Evolutionary conservation across 768 basidiomycete species (phyloP), one percentile per base, ranked within the genome.

Genomic region (Infundibulicybe gibba): DNA sequence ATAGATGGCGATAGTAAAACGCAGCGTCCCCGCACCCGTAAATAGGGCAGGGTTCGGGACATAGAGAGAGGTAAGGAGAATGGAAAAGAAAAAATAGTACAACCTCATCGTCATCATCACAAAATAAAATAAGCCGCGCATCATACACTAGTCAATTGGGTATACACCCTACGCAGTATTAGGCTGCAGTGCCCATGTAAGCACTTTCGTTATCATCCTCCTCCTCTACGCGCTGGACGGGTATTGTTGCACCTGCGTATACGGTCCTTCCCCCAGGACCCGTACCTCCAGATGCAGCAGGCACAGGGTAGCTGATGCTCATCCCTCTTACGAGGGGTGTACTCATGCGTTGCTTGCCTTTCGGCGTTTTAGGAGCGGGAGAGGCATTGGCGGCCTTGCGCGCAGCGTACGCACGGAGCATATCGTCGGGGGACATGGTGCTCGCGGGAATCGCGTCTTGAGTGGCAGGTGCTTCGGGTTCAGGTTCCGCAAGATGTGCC

Each of bases 401-500:
- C n/a, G 62, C 76, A 5, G 86, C 86, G 49, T 87, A 89, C 1
- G 83, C 84, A 32, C 83, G 79, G 39, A 90, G 70, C 82, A 90
- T 85, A 19, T 79, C 87, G 58, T 90, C 88, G 3, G 87, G 87
- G 47, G 69, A 68, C 66, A 74, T 76, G 19, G 77, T 72, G 41
- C 45, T 32, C 2, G 61, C 48, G 40, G 70, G 52, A 2, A 50
- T 51, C 41, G 20, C n/a, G 37, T 39, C 15, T 33, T 19, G 30
- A 32, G 48, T 40, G 44, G 14, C 45, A 20, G 47, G 42, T 40
- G 34, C 11, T 43, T 30, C 17, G 43, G 13, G 16, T 17, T 17
- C 25, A n/a, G n/a, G n/a, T n/a, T n/a, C n/a, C n/a, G n/a, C n/a
- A 25, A 25, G 25, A 8, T 30, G 50, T 32, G 21, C n/a, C 17